These are phyloP conservation scores for Vitis vinifera DNA, from an alignment of 164 flowering plant genomes.

Conservation along the genomic window DNA sequence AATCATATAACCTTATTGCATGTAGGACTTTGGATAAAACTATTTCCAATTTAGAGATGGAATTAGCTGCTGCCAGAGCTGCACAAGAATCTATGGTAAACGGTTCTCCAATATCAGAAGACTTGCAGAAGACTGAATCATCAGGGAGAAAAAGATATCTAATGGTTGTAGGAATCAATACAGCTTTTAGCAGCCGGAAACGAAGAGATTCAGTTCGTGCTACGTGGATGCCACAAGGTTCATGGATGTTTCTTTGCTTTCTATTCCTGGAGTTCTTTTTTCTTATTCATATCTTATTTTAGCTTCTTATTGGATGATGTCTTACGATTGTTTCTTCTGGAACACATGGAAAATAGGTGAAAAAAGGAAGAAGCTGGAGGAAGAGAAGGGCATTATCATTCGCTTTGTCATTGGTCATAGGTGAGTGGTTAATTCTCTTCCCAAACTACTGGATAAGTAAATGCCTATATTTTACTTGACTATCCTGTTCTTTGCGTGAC, in stretches of 20 bases:
- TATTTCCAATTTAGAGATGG: conserved; percentile 60
- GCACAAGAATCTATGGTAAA: conserved; percentile 45
- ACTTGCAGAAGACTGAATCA: conserved; percentile 20
- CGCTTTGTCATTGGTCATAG: conserved; percentile 73
- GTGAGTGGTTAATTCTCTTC: conserved; percentile 18
- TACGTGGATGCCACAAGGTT: conserved; percentile 79
- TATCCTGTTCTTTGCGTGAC: neutral
- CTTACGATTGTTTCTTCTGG: conserved; percentile 5
- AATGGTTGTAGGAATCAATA: conserved; percentile 65
- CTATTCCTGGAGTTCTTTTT: neutral
- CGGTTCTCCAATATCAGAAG: conserved; percentile 48
- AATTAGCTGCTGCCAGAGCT: conserved; percentile 62
- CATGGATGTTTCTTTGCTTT: conserved; percentile 1
- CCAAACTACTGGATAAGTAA: neutral
- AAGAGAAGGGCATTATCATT: conserved; percentile 61
- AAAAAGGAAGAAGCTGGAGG: conserved; percentile 49
- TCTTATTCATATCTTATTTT: neutral
- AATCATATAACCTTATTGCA: neutral
- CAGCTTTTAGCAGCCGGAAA: conserved; percentile 72
- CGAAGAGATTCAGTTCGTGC: conserved; percentile 72
- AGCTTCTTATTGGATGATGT: neutral
- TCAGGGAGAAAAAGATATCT: conserved; percentile 40
- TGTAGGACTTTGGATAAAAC: conserved; percentile 60
- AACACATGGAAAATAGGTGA: conserved; percentile 40
- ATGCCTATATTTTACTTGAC: neutral